Base-by-base conservation (phyloP, 2,329 filamentous ascomycete species). In the Onygenales sp. region DNA sequence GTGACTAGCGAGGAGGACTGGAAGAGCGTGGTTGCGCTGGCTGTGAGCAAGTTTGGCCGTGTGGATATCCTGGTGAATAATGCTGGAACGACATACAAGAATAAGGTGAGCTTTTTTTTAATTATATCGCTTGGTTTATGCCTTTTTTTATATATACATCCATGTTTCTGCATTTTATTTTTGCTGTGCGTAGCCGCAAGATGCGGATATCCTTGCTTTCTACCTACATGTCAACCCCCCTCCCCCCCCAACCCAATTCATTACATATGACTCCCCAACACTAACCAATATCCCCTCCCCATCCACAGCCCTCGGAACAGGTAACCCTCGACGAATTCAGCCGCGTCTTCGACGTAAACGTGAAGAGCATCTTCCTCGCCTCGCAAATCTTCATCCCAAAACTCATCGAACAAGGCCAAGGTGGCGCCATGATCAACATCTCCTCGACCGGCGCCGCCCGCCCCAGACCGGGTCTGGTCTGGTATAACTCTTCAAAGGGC, bases 21-120 rank as follows among this genome's bases (percentile, higher is more conserved):
- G 70, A 63, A 61, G 35, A 54, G 58, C 1, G 60, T 66, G 7
- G 56, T 67, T n/a, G 62, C 66, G 3, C 14, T 64, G 32, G 60
- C 64, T 0, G 59, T 73, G 31, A 50, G 61, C 4, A 63, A 62
- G 43, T 64, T 65, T 35, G 67, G 67, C 1, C 58, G 63, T 21
- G 57, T 78, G 50, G 71, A 76, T 61, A 64, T 74, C 13, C 58
- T 77, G 48, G 67, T 77, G 43, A 77, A 77, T 55, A 77, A 77
- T 63, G 74, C 74, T 7, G 75, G 75, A 10, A 71, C 65, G 13
- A 64, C 63, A 13, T 71, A 69, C 62, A 62, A 62, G 51, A 72
- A 72, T 57, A 72, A 72, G 66, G 69, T 69, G 9, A 9, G 57
- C 32, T 46, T 49, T 42, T 17, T 17, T 17, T 47, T 38, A 13